phyloP scores from a whole-genome alignment of 176 grass and related monocot species.

The Triticum urartu region DNA sequence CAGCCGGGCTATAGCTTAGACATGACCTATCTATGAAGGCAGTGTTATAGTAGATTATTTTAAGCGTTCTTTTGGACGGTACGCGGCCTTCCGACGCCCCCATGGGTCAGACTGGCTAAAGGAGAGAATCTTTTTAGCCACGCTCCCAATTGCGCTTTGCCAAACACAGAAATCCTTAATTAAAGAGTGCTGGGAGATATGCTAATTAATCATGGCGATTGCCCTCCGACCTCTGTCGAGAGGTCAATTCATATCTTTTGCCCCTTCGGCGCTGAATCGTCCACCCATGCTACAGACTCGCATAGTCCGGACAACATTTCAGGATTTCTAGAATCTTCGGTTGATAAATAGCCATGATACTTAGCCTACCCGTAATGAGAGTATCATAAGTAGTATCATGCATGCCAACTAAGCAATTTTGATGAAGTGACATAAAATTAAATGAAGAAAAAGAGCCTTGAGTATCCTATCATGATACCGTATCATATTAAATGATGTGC shows the following conservation, averaged over 20 bases:
- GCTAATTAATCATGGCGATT: conserved; percentile 10
- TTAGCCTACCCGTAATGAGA: too few species aligned
- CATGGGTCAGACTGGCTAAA: conserved; percentile 20
- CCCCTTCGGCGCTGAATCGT: not conserved
- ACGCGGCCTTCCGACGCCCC: conserved; percentile 22
- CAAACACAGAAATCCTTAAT: not conserved
- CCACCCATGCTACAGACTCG: not conserved
- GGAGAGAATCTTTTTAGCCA: conserved; percentile 19
- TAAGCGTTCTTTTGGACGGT: not conserved
- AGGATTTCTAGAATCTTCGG: not conserved
- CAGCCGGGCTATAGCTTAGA: not conserved
- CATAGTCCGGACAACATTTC: not conserved
- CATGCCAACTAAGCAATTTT: too few species aligned
- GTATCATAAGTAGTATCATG: too few species aligned
- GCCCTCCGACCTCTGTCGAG: not conserved
- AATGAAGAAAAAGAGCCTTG: too few species aligned
- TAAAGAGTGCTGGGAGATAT: not conserved
- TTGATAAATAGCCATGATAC: not conserved
- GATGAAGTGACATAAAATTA: too few species aligned
- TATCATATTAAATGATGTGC: too few species aligned
- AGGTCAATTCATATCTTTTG: conserved; percentile 8
- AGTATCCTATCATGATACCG: too few species aligned
- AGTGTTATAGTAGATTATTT: not conserved
- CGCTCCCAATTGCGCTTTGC: conserved; percentile 8
- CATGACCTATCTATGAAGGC: not conserved